phyloP scores from a whole-genome alignment of 257 asterid species.

The Mentha longifolia region DNA sequence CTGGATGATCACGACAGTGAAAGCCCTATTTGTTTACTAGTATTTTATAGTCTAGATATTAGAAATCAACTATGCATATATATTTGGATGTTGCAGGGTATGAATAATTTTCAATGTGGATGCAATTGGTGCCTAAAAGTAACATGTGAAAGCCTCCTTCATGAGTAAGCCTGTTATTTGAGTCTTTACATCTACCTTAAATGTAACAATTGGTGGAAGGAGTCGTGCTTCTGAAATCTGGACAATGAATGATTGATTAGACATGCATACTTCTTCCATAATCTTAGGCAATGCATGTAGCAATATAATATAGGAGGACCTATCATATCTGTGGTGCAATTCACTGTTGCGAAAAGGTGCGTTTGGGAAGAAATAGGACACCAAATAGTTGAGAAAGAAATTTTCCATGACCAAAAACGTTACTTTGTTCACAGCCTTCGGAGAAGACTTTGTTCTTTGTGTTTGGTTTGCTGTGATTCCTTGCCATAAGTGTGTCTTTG shows the following conservation, averaged over 20 bases:
- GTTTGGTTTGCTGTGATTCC: slow-evolving; percentile 12
- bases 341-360: background rate
- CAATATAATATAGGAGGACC: background rate
- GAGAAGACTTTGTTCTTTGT: background rate
- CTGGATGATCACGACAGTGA: slow-evolving; percentile 25
- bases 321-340: background rate
- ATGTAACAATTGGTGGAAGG: slow-evolving; percentile 35
- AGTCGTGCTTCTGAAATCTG: slow-evolving; percentile 28
- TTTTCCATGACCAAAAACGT: background rate
- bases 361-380: background rate
- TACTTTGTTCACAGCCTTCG: too few species aligned
- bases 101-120: slow-evolving; percentile 59
- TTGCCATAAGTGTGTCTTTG: background rate
- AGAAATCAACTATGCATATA: slow-evolving; percentile 67
- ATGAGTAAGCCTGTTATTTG: slow-evolving; percentile 76
- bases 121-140: slow-evolving; percentile 63
- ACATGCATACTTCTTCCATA: background rate
- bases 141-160: slow-evolving; percentile 70
- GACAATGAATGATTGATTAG: background rate
- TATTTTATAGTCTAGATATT: slow-evolving; percentile 43
- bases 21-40: slow-evolving; percentile 26
- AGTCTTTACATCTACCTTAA: slow-evolving; percentile 52
- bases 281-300: slow-evolving; percentile 12
- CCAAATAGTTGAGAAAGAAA: background rate
- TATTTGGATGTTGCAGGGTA: slow-evolving; percentile 87